Percentiles rank a stretch among this genome's conserved stretches.
These are phyloP conservation scores for Albatrellus ellisii DNA, from an alignment of 768 basidiomycete species.

Conservation along the genomic window DNA sequence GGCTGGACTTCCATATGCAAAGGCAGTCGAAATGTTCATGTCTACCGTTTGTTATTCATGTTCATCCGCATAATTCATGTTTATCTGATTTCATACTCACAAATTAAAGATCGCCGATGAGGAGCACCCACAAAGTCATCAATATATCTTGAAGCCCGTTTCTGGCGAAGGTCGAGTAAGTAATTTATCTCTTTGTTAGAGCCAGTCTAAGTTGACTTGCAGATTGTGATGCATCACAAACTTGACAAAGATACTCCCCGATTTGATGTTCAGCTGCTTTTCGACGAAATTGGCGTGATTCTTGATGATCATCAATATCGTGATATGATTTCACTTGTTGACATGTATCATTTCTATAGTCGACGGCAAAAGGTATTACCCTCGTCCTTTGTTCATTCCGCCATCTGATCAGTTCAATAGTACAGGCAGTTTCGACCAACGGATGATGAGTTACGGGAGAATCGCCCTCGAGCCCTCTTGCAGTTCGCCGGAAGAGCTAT, in stretches of 20 bases:
- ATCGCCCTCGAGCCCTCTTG: constrained; percentile 54
- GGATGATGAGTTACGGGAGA: constrained; percentile 42
- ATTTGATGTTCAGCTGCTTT: constrained; percentile 77
- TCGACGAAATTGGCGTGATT: constrained; percentile 87
- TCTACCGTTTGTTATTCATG: neutral
- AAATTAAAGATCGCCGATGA: constrained; percentile 36
- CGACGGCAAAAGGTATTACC: constrained; percentile 58
- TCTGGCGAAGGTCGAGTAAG: constrained; percentile 85
- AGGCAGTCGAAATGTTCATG: constrained; percentile 55
- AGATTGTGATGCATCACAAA: constrained; percentile 78
- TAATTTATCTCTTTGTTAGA: constrained; percentile 5
- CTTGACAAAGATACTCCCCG: constrained; percentile 63
- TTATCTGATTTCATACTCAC: neutral
- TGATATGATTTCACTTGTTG: constrained; percentile 82
- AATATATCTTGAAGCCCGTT: constrained; percentile 92
- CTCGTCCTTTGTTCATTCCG: constrained; percentile 7
- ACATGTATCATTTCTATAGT: constrained; percentile 94
- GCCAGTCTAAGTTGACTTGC: constrained; percentile 1
- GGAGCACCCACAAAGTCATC: constrained; percentile 44
- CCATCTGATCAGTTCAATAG: constrained; percentile 24
- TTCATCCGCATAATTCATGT: constrained; percentile 1
- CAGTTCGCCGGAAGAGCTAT: constrained; percentile 75
- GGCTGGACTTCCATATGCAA: constrained; percentile 47
- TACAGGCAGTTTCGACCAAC: constrained; percentile 74
- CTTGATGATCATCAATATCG: constrained; percentile 92